Evolutionary conservation across 106 monocot species (phyloP).

Genomic region (Dactylorhiza incarnata): DNA sequence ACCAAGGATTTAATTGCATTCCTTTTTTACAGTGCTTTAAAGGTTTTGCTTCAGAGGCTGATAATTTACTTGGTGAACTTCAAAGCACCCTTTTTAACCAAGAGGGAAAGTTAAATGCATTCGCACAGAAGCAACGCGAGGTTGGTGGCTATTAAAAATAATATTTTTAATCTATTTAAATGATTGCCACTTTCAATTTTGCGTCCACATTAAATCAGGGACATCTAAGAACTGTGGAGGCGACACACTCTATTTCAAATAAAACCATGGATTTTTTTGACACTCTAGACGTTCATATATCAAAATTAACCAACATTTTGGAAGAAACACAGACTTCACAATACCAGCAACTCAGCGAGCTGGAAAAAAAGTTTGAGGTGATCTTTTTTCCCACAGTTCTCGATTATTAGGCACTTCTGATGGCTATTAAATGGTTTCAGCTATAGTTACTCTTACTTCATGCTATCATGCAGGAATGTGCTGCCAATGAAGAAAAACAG

Average conservation of each 20-base stretch:
- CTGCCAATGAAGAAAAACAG: conserved; percentile 84
- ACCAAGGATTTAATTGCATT: conserved; percentile 8
- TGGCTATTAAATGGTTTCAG: not conserved
- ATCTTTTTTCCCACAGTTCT: not conserved
- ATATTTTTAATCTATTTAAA: not conserved
- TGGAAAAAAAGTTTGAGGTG: conserved; percentile 98
- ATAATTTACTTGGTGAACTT: conserved; percentile 83
- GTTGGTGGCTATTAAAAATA: conserved; percentile 19
- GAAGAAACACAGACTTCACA: conserved; percentile 75
- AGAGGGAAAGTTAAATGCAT: conserved; percentile 65
- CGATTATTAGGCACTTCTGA: not conserved
- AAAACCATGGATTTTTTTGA: conserved; percentile 73
- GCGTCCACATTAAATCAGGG: conserved; percentile 37
- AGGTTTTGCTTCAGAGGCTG: conserved; percentile 67
- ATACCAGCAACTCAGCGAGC: conserved; percentile 66
- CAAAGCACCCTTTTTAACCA: conserved; percentile 55
- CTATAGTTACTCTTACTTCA: not conserved
- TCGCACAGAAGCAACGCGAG: conserved; percentile 75
- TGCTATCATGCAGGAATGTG: conserved; percentile 55
- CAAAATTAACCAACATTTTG: conserved; percentile 70
- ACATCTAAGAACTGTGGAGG: conserved; percentile 64
- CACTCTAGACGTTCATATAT: conserved; percentile 64
- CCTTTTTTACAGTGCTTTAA: conserved; percentile 53
- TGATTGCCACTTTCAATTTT: not conserved
- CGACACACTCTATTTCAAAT: conserved; percentile 73